Percentiles rank a stretch among this genome's conserved stretches.
Conservation (phyloP, 257 asterid species). For the Solanum phureja region DNA sequence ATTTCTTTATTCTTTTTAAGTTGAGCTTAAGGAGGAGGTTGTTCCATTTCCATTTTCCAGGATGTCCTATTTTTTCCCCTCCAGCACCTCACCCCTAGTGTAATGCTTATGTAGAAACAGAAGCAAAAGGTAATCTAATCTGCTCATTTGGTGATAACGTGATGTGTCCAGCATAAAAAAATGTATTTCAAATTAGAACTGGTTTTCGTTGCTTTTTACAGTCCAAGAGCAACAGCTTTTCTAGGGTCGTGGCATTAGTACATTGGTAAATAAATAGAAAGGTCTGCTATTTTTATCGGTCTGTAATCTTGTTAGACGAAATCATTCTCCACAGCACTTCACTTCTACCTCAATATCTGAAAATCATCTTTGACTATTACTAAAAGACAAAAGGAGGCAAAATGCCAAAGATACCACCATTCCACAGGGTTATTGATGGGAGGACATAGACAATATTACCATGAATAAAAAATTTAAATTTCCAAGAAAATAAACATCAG, state of each 20-base stretch:
- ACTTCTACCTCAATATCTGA: not conserved
- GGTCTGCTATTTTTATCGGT: not conserved
- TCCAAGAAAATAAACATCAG: not conserved
- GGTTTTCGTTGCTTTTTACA: not conserved
- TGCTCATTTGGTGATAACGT: not conserved
- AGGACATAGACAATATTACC: not conserved
- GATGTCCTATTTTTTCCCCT: not conserved
- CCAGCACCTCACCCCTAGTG: not conserved
- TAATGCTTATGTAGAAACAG: not conserved
- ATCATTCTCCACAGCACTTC: not conserved
- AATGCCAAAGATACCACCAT: not conserved
- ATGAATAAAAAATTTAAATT: not conserved
- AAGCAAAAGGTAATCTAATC: not conserved
- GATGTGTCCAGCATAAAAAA: not conserved
- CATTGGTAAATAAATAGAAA: not conserved
- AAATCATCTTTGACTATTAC: not conserved
- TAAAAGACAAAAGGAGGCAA: not conserved
- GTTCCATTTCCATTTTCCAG: not conserved
- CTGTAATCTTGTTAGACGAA: not conserved
- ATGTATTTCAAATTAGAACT: not conserved
- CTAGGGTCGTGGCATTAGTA: not conserved
- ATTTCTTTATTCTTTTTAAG: not conserved
- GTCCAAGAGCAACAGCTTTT: not conserved
- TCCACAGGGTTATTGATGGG: not conserved
- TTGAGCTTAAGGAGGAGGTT: not conserved